Base-by-base conservation (phyloP, 768 basidiomycete genomes). In the Lactarius hengduanensis region DNA sequence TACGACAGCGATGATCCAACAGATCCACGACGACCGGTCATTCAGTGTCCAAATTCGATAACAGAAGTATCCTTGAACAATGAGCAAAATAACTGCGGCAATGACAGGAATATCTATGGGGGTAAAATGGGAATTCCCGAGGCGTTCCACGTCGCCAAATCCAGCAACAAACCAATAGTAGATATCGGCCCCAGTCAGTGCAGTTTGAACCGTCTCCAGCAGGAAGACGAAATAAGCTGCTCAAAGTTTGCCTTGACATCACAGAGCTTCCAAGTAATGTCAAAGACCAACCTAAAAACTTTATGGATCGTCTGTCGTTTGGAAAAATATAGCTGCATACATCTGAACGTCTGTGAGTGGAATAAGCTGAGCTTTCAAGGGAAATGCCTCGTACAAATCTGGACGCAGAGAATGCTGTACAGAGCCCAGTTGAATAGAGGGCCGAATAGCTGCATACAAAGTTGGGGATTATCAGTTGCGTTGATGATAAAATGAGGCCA, bases 341-440 rank as follows among this genome's bases (percentile, higher is more conserved):
- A 6, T 53, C 50, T 53, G 22, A 22, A 16, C 13, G 2, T 13
- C 22, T 1, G 26, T 26, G 50, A 53, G 50, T 6, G 50, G 2
- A 47, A 28, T 53, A 22, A 57, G 11, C 32, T 16, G 18, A 22
- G 26, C 4, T 53, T 26, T 53, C 22, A 11, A 22, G 10, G 26
- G 22, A 26, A 11, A 11, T 6, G 50, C 5, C 11, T 53, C 50
- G 4, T 22, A 60, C 59, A 60, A 20, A 20, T 47, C 32, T 60
- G 59, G 45, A 60, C 59, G 1, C 26, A 32, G 30, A 60, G 59
- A 32, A 34, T 30, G 2, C 59, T 43, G 41, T 60, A 60, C 43
- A 60, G 59, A 2, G 28, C 28, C 59, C 59, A 60, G 20, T 59
- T 59, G 22, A 59, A 30, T 40, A 59, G 22, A 26, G 38, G 3